Percentiles rank a stretch among this genome's conserved stretches.
These are phyloP conservation scores for Fonsecaea pedrosoi DNA, from an alignment of 2,329 filamentous ascomycete species.

Conservation along the genomic window DNA sequence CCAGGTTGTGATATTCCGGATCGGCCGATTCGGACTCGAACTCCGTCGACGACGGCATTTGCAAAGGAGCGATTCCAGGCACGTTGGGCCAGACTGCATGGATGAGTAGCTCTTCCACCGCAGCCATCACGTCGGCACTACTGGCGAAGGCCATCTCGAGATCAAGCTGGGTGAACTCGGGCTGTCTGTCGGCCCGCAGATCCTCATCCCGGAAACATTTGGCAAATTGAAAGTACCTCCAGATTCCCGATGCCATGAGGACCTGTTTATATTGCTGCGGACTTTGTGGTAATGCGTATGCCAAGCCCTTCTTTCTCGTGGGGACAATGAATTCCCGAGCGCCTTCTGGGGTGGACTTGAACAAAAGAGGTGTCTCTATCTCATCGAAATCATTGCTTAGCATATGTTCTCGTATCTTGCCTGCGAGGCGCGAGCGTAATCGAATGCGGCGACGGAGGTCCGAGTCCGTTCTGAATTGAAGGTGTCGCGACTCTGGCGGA, in stretches of 20 bases:
- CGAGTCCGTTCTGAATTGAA: slow-evolving; percentile 80
- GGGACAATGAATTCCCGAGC: slow-evolving; percentile 94
- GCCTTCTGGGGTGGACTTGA: slow-evolving; percentile 97
- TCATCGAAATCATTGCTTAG: slow-evolving; percentile 70
- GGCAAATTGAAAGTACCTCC: slow-evolving; percentile 88
- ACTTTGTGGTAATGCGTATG: slow-evolving; percentile 93
- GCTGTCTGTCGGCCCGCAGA: slow-evolving; percentile 86
- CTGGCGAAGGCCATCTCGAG: slow-evolving; percentile 88
- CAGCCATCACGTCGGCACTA: slow-evolving; percentile 71
- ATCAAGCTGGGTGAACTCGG: slow-evolving; percentile 97
- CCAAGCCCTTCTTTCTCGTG: slow-evolving; percentile 74
- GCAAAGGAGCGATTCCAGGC: slow-evolving; percentile 25
- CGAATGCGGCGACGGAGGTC: slow-evolving; percentile 71
- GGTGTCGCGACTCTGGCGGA: slow-evolving; percentile 74
- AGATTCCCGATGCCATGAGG: slow-evolving; percentile 87
- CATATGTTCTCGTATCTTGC: slow-evolving; percentile 62
- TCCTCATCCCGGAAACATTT: slow-evolving; percentile 96
- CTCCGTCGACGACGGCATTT: slow-evolving; percentile 34
- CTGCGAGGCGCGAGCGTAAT: slow-evolving; percentile 69
- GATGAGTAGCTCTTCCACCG: slow-evolving; percentile 50
- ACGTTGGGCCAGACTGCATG: slow-evolving; percentile 34
- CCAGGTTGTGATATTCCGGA: slow-evolving; percentile 10
- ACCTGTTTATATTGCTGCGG: slow-evolving; percentile 99
- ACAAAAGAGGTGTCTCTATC: slow-evolving; percentile 89
- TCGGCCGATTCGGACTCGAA: slow-evolving; percentile 30